Percentiles rank a stretch among this genome's conserved stretches.
These are phyloP conservation scores for Nakaseomyces nivariensis DNA, from an alignment of 1,139 yeast species.

Conservation along the genomic window DNA sequence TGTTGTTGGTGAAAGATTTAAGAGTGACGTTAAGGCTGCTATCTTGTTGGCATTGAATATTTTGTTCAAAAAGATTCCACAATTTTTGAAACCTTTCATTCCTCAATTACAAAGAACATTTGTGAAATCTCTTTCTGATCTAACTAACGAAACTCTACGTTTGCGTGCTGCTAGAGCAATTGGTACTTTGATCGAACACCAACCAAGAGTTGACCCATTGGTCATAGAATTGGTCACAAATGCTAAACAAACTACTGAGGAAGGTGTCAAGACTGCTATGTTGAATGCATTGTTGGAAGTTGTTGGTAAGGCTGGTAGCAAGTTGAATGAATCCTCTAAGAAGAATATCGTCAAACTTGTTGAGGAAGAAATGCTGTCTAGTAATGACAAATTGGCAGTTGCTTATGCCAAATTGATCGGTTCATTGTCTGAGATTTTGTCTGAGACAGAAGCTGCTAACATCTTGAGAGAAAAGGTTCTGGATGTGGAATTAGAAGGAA, in stretches of 20 bases:
- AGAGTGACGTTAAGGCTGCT: conserved; percentile 84
- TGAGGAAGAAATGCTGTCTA: conserved; percentile 55
- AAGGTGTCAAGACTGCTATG: conserved; percentile 78
- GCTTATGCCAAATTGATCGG: conserved; percentile 76
- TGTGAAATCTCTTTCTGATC: conserved; percentile 81
- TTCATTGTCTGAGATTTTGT: conserved; percentile 58
- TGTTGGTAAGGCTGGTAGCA: conserved; percentile 67
- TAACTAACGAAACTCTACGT: conserved; percentile 60
- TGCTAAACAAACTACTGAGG: conserved; percentile 47
- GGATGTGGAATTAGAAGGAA: conserved; percentile 30
- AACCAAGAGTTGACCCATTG: conserved; percentile 89
- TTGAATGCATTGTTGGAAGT: conserved; percentile 79
- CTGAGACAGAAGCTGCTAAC: conserved; percentile 52
- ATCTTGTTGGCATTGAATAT: conserved; percentile 75
- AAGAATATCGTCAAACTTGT: conserved; percentile 61
- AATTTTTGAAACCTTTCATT: conserved; percentile 85
- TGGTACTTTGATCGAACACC: conserved; percentile 78
- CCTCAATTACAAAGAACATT: conserved; percentile 97
- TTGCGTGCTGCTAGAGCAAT: conserved; percentile 84
- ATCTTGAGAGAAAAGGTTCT: conserved; percentile 57
- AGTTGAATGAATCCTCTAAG: conserved; percentile 68
- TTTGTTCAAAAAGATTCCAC: conserved; percentile 75
- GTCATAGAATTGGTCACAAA: conserved; percentile 75
- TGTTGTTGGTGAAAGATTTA: conserved; percentile 92
- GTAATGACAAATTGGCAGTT: conserved; percentile 51